Evolutionary conservation across 2,329 filamentous ascomycete genomes (phyloP).

Genomic region (Ceratocystis colombiana): DNA sequence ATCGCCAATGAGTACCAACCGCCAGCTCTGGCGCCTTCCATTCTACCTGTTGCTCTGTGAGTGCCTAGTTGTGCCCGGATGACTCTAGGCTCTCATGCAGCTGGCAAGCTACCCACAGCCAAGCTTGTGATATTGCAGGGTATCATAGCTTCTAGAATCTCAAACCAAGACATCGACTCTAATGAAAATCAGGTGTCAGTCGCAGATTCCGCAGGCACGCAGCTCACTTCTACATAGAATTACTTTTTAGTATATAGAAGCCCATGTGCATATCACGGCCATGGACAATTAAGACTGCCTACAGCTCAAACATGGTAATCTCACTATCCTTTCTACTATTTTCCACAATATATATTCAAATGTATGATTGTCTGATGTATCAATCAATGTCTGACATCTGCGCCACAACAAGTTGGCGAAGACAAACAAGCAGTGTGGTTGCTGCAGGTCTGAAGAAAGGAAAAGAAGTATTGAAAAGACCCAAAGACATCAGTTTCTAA

Average conservation of each 20-base stretch:
- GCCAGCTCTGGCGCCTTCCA: not conserved
- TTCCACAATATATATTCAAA: too few species aligned
- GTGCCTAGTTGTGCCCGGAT: not conserved
- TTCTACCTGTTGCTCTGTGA: not conserved
- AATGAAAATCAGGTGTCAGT: not conserved
- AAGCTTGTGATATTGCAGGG: not conserved
- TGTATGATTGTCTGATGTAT: too few species aligned
- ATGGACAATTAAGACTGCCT: not conserved
- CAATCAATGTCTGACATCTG: too few species aligned
- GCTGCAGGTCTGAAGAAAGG: too few species aligned
- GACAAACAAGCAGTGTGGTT: too few species aligned
- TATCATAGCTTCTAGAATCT: not conserved
- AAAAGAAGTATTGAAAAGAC: too few species aligned
- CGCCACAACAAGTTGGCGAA: too few species aligned
- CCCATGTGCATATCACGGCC: not conserved
- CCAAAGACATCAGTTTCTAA: too few species aligned
- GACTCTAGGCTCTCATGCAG: not conserved
- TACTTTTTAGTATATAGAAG: not conserved
- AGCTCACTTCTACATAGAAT: not conserved
- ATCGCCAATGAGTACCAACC: not conserved
- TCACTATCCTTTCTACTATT: not conserved
- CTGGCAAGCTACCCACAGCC: not conserved
- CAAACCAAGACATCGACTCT: not conserved
- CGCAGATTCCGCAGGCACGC: too few species aligned
- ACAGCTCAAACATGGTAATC: not conserved